Conservation (phyloP, 176 grass and related monocot genomes). For the Zoysia japonica region DNA sequence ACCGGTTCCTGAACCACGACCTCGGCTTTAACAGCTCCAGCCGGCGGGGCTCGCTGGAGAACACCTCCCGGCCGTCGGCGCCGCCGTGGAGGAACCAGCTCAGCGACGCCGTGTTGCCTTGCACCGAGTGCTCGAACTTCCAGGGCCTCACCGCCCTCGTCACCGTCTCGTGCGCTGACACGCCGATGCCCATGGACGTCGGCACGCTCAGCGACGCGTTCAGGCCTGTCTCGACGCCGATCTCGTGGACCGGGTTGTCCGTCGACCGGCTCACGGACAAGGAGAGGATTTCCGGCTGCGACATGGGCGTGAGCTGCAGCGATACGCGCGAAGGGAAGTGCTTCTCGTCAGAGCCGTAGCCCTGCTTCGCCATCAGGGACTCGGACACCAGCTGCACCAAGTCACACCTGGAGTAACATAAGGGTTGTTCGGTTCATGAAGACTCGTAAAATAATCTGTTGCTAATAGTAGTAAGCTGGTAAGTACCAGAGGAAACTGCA, state of each 20-base stretch:
- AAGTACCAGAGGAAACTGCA: too few species aligned
- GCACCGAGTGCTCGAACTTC: slow-evolving; percentile 76
- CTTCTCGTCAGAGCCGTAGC: slow-evolving; percentile 72
- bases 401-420: slow-evolving; percentile 55
- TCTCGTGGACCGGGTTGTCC: slow-evolving; percentile 61
- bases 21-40: slow-evolving; percentile 42
- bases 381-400: slow-evolving; percentile 71
- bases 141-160: slow-evolving; percentile 55
- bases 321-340: slow-evolving; percentile 79
- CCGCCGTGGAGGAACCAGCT: slow-evolving; percentile 71
- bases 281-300: slow-evolving; percentile 63
- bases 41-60: slow-evolving; percentile 61
- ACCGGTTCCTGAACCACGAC: slow-evolving; percentile 64
- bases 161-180: slow-evolving; percentile 53
- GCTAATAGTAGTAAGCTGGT: too few species aligned
- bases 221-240: slow-evolving; percentile 46
- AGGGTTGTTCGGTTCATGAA: neutral
- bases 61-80: slow-evolving; percentile 61
- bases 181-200: slow-evolving; percentile 39
- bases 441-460: too few species aligned
- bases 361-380: slow-evolving; percentile 66
- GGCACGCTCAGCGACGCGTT: slow-evolving; percentile 46
- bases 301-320: slow-evolving; percentile 64
- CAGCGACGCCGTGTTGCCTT: slow-evolving; percentile 50
- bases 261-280: slow-evolving; percentile 67